phyloP scores from a whole-genome alignment of 176 grass and related monocot species.

The Ensete ventricosum region DNA sequence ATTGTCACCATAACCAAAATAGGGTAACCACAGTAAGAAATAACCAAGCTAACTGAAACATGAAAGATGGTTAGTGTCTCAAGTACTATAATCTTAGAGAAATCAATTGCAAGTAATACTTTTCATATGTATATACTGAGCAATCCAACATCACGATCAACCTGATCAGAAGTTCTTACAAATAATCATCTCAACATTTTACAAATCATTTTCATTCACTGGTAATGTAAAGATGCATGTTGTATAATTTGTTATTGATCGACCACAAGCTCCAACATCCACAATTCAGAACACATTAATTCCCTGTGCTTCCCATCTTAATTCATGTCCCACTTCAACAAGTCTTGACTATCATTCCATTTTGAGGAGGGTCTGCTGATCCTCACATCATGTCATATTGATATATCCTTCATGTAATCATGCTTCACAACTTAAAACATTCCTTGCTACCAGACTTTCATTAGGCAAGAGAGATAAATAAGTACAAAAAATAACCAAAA shows the following conservation, averaged over 20 bases:
- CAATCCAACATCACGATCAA: not conserved
- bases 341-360: no score
- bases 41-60: slow-evolving; percentile 9
- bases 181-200: not conserved
- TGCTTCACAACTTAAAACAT: not conserved
- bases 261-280: no score
- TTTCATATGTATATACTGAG: not conserved
- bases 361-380: not conserved
- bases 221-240: not conserved
- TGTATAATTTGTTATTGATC: no score
- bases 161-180: not conserved
- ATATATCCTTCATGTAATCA: not conserved
- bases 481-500: no score
- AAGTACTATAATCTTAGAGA: not conserved
- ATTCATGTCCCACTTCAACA: no score
- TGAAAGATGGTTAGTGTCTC: no score
- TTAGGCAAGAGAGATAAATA: no score
- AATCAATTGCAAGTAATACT: not conserved
- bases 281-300: no score
- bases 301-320: no score
- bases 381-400: not conserved
- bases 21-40: not conserved
- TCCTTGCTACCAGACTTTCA: not conserved
- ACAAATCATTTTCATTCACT: not conserved
- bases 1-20: not conserved